phyloP scores from a whole-genome alignment of 441 rosid species.

The Croton setiger region DNA sequence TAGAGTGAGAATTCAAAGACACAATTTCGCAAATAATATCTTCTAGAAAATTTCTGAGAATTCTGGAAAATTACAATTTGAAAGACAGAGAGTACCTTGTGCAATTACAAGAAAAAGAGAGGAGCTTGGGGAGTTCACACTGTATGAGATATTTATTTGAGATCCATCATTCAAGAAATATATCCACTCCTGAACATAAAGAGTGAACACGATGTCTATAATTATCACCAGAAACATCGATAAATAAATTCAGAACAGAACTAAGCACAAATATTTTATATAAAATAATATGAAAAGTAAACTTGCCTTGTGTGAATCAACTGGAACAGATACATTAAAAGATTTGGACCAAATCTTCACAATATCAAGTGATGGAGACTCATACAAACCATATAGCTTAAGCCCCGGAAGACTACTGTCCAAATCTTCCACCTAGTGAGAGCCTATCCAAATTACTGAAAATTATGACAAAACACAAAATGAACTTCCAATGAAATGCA shows the following conservation, averaged over 20 bases:
- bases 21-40: not conserved
- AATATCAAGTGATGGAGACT: constrained; percentile 56
- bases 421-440: constrained; percentile 53
- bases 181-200: constrained; percentile 52
- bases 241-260: constrained; percentile 4
- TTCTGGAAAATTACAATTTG: too few relatives aligned
- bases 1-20: not conserved
- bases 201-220: constrained; percentile 7
- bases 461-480: constrained; percentile 9
- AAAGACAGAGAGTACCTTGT: constrained; percentile 61
- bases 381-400: constrained; percentile 51
- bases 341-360: constrained; percentile 45
- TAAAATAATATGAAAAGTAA: constrained; percentile 5
- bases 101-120: constrained; percentile 58
- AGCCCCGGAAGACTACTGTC: constrained; percentile 42
- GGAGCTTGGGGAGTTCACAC: constrained; percentile 40
- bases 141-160: constrained; percentile 60
- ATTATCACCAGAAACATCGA: constrained; percentile 4
- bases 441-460: constrained; percentile 18
- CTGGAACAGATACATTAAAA: constrained; percentile 34
- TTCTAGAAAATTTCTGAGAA: not conserved
- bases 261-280: constrained; percentile 1
- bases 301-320: constrained; percentile 60
- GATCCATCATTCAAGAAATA: constrained; percentile 59
- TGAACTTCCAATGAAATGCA: constrained; percentile 7